These are phyloP conservation scores for Chrysanthemum makinoi DNA, from an alignment of 129 eudicot genomes.

Conservation along the genomic window DNA sequence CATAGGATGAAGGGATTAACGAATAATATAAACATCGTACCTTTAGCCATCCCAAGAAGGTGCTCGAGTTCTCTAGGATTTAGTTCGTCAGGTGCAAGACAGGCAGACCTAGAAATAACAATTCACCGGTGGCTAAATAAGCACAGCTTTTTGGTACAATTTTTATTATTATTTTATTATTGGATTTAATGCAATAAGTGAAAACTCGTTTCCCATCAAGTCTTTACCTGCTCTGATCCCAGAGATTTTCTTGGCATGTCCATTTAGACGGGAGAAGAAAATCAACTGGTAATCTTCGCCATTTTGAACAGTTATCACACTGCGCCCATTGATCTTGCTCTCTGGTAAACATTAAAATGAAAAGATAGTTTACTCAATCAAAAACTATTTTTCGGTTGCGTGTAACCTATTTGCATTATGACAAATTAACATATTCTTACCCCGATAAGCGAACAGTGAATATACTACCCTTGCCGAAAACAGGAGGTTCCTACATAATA, in stretches of 20 bases:
- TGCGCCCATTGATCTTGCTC: constrained; percentile 91
- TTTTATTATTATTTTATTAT: no score
- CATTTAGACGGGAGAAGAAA: constrained; percentile 83
- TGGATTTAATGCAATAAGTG: neutral
- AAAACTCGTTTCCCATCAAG: no score
- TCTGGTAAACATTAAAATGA: constrained; percentile 10
- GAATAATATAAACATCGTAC: constrained; percentile 34
- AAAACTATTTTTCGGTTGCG: neutral
- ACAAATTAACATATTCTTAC: constrained; percentile 39
- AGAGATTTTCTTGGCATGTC: constrained; percentile 80
- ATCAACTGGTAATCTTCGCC: constrained; percentile 82
- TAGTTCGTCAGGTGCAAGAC: constrained; percentile 87
- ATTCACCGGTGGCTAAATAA: constrained; percentile 3
- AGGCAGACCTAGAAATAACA: constrained; percentile 55
- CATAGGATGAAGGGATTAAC: neutral
- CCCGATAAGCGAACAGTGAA: constrained; percentile 79
- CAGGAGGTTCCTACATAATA: constrained; percentile 82
- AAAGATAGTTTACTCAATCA: neutral
- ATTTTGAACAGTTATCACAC: constrained; percentile 84
- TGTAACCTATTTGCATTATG: neutral
- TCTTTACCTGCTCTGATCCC: constrained; percentile 61
- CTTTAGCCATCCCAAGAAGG: constrained; percentile 63
- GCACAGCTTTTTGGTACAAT: neutral
- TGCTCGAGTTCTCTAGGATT: constrained; percentile 64
- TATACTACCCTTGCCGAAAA: constrained; percentile 84